Conservation (phyloP, 2,329 filamentous ascomycete species). For the Xylariaceae sp. region DNA sequence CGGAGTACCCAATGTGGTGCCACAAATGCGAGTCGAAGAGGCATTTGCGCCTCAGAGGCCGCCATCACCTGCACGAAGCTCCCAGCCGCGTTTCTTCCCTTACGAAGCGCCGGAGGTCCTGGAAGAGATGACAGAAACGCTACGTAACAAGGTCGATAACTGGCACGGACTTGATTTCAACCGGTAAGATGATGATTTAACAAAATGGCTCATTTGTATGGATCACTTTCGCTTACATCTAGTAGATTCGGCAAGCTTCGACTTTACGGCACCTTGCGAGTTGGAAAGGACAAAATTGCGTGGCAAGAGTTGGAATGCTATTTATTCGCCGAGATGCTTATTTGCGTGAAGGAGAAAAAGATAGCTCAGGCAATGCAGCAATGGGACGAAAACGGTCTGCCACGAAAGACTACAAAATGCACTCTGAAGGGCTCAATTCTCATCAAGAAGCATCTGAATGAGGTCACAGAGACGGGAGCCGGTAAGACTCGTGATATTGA, state of each 20-base stretch:
- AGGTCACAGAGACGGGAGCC: slow-evolving; percentile 69
- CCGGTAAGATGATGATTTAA: slow-evolving; percentile 47
- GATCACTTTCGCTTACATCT: slow-evolving; percentile 25
- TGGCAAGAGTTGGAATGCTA: slow-evolving; percentile 99
- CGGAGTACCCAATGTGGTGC: slow-evolving; percentile 41
- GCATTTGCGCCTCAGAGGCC: slow-evolving; percentile 48
- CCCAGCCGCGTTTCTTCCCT: slow-evolving; percentile 59
- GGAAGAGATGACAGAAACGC: slow-evolving; percentile 80
- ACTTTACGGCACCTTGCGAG: slow-evolving; percentile 82
- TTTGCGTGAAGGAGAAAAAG: slow-evolving; percentile 98
- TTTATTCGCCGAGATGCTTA: slow-evolving; percentile 97
- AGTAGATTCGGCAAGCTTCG: slow-evolving; percentile 84
- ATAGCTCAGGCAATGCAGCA: slow-evolving; percentile 53
- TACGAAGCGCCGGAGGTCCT: slow-evolving; percentile 75
- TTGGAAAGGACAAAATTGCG: slow-evolving; percentile 92
- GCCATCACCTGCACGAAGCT: slow-evolving; percentile 58
- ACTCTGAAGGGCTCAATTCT: slow-evolving; percentile 96
- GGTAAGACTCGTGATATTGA: slow-evolving; percentile 33
- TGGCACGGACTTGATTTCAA: slow-evolving; percentile 96
- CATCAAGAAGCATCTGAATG: slow-evolving; percentile 95
- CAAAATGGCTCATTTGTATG: no score
- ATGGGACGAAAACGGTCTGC: slow-evolving; percentile 61
- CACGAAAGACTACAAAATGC: slow-evolving; percentile 69
- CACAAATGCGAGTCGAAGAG: slow-evolving; percentile 51
- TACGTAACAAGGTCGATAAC: slow-evolving; percentile 88